A percentile compares a stretch with the other conserved stretches of the same genome.
phyloP scores from a whole-genome alignment of 768 basidiomycete species.

The Leccinellum luteum region DNA sequence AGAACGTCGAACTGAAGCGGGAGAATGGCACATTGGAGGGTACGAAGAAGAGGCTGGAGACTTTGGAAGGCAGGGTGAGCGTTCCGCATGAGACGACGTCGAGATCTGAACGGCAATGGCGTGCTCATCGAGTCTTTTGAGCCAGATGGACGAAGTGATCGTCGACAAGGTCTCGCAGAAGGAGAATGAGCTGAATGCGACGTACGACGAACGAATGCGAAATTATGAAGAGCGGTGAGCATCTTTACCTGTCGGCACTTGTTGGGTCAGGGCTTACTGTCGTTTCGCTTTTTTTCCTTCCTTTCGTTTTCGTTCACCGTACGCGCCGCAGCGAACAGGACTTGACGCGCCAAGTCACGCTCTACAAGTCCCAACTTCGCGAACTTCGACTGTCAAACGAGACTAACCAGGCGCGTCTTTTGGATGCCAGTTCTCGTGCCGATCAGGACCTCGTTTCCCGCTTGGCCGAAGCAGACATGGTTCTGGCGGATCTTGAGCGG shows the following conservation, averaged over 20 bases:
- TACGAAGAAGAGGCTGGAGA: slow-evolving; percentile 74
- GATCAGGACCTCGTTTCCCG: slow-evolving; percentile 92
- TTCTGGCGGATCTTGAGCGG: slow-evolving; percentile 89
- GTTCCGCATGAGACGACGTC: neutral
- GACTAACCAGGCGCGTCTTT: slow-evolving; percentile 85
- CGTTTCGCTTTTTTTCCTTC: neutral
- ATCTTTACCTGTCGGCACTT: neutral
- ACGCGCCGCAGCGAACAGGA: slow-evolving; percentile 73
- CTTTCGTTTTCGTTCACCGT: neutral
- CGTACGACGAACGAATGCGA: slow-evolving; percentile 91
- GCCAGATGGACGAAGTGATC: slow-evolving; percentile 94
- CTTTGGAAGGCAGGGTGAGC: slow-evolving; percentile 78
- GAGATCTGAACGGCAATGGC: neutral
- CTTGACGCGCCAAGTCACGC: slow-evolving; percentile 84
- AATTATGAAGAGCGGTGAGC: slow-evolving; percentile 94
- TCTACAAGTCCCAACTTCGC: slow-evolving; percentile 84
- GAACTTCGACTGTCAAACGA: slow-evolving; percentile 92
- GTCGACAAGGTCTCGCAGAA: slow-evolving; percentile 87
- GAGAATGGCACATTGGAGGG: slow-evolving; percentile 65
- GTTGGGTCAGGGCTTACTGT: neutral
- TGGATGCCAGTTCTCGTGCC: slow-evolving; percentile 89
- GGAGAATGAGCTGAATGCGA: slow-evolving; percentile 95
- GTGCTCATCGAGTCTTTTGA: neutral
- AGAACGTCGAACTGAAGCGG: slow-evolving; percentile 78
- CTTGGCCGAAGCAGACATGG: slow-evolving; percentile 91